These are phyloP conservation scores for Wickerhamomyces ciferrii DNA, from an alignment of 805 yeast species.

Conservation along the genomic window DNA sequence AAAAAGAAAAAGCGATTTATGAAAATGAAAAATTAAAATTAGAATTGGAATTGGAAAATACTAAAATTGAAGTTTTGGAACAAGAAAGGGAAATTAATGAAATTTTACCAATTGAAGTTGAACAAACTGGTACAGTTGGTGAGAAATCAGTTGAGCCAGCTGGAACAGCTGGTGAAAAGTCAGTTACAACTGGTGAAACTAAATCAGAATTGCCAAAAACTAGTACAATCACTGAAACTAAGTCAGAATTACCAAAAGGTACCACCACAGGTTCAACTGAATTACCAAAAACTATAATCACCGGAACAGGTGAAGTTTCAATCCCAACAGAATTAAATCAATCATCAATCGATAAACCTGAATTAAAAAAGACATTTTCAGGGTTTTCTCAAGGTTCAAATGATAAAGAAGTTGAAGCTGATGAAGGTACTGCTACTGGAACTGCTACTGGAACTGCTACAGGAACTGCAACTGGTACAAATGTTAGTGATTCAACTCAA, in stretches of 20 bases:
- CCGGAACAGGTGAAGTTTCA: conserved; percentile 1
- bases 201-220: neutral
- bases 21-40: conserved; percentile 29
- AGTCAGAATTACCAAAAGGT: neutral
- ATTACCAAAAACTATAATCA: neutral
- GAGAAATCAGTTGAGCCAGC: neutral
- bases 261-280: conserved; percentile 1
- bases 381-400: conserved; percentile 43
- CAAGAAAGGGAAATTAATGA: conserved; percentile 36
- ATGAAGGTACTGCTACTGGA: neutral
- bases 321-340: too few relatives aligned
- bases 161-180: neutral
- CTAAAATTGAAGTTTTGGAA: conserved; percentile 26
- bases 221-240: neutral
- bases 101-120: conserved; percentile 27
- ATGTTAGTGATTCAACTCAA: neutral
- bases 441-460: neutral
- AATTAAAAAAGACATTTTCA: conserved; percentile 30
- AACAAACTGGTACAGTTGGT: neutral
- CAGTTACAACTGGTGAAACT: neutral
- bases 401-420: conserved; percentile 18
- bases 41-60: conserved; percentile 30
- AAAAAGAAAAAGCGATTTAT: conserved; percentile 29
- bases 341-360: conserved; percentile 5
- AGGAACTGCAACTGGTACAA: neutral